Percentiles rank a stretch among this genome's conserved stretches.
These are phyloP conservation scores for Amylocystis lapponica DNA, from an alignment of 768 basidiomycete genomes.

Conservation along the genomic window DNA sequence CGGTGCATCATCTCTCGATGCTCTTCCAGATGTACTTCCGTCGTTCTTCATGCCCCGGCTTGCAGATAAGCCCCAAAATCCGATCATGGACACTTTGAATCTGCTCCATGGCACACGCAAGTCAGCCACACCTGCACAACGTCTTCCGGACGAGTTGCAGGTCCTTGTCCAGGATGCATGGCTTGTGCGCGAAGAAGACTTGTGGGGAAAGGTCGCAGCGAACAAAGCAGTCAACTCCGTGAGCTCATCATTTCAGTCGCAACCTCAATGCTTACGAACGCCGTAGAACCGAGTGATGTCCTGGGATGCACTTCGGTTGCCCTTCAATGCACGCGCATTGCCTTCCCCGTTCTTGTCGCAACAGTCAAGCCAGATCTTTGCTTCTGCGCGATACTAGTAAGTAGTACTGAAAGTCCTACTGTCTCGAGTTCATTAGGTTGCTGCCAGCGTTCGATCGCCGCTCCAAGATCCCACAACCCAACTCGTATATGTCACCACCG, in stretches of 20 bases:
- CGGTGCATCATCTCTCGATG: not conserved
- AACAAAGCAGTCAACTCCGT: not conserved
- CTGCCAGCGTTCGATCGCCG: slow-evolving; percentile 43
- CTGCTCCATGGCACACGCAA: slow-evolving; percentile 7
- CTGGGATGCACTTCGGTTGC: slow-evolving; percentile 54
- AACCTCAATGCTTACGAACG: slow-evolving; percentile 27
- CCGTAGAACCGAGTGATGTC: slow-evolving; percentile 28
- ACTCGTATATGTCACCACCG: slow-evolving; percentile 39
- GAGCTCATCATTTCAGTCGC: slow-evolving; percentile 1
- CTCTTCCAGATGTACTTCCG: slow-evolving; percentile 13
- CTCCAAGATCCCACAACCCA: slow-evolving; percentile 33
- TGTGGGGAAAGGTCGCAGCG: slow-evolving; percentile 22
- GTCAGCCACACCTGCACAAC: not conserved
- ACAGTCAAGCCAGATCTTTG: slow-evolving; percentile 46
- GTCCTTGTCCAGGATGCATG: slow-evolving; percentile 5
- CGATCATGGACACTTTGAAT: slow-evolving; percentile 58
- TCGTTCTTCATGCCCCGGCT: slow-evolving; percentile 61
- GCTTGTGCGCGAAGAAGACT: slow-evolving; percentile 48
- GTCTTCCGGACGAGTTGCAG: slow-evolving; percentile 5
- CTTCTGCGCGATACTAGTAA: slow-evolving; percentile 57
- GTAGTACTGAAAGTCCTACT: slow-evolving; percentile 16
- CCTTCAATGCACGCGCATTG: slow-evolving; percentile 24
- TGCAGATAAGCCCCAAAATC: slow-evolving; percentile 71
- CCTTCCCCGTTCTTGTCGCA: slow-evolving; percentile 64
- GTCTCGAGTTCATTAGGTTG: slow-evolving; percentile 26